phyloP scores from a whole-genome alignment of 2,329 filamentous ascomycete genomes.

The Cladosporium sp. region DNA sequence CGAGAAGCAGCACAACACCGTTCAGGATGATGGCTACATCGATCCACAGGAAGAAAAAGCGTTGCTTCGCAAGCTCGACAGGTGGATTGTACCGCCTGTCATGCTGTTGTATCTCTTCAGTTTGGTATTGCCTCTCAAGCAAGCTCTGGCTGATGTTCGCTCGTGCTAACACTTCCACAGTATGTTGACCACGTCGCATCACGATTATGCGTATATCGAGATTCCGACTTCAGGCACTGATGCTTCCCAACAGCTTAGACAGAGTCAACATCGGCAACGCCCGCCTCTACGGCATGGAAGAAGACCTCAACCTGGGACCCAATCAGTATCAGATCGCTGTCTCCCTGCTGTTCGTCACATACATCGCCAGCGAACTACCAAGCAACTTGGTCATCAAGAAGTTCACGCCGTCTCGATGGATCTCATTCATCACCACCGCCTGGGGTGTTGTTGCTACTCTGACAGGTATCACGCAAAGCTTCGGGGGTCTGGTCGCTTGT shows the following conservation, averaged over 20 bases:
- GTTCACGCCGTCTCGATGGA: constrained; percentile 40
- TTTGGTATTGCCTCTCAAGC: constrained; percentile 54
- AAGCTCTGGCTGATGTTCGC: not conserved
- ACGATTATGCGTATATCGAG: not conserved
- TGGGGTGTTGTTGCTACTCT: constrained; percentile 48
- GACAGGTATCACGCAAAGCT: constrained; percentile 48
- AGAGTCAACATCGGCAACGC: constrained; percentile 21
- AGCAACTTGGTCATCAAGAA: constrained; percentile 52
- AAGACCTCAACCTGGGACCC: constrained; percentile 44
- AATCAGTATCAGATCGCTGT: constrained; percentile 39
- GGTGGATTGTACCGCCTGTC: constrained; percentile 50
- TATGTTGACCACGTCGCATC: not conserved
- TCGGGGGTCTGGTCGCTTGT: constrained; percentile 43
- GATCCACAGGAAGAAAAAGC: constrained; percentile 49
- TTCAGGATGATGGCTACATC: constrained; percentile 29
- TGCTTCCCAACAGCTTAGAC: not conserved
- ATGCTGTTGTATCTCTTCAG: constrained; percentile 59
- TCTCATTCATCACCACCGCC: constrained; percentile 34
- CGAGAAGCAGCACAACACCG: constrained; percentile 5
- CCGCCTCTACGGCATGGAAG: constrained; percentile 45
- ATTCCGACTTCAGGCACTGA: not conserved
- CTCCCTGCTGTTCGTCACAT: constrained; percentile 26
- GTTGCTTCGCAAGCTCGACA: constrained; percentile 51
- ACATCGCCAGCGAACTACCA: constrained; percentile 49
- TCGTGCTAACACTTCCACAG: not conserved